phyloP scores from a whole-genome alignment of 2,329 filamentous ascomycete species.

The Monosporascus sp. region DNA sequence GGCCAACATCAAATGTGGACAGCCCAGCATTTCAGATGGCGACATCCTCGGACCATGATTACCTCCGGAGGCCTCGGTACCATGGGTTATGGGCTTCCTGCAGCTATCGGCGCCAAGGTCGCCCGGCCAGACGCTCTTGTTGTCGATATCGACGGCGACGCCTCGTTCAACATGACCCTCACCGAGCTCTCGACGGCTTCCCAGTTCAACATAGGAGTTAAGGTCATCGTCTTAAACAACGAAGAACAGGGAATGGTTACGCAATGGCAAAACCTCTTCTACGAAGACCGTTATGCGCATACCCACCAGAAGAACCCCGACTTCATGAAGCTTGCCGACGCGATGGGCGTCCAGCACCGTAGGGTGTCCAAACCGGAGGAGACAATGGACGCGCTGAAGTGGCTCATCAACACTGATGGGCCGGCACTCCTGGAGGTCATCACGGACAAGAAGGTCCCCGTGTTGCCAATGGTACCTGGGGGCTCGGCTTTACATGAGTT shows the following conservation, averaged over 20 bases:
- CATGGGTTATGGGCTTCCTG: constrained; percentile 93
- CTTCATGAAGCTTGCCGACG: constrained; percentile 87
- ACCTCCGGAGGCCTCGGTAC: constrained; percentile 93
- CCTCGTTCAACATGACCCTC: constrained; percentile 98
- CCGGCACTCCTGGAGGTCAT: constrained; percentile 89
- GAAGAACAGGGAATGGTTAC: constrained; percentile 99
- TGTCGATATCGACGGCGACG: constrained; percentile 94
- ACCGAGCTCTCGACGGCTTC: constrained; percentile 89
- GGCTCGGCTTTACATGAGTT: constrained; percentile 89
- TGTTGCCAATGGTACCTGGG: constrained; percentile 94
- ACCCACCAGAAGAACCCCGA: constrained; percentile 95
- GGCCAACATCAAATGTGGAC: constrained; percentile 99
- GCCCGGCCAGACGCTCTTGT: constrained; percentile 74
- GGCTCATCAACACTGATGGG: constrained; percentile 86
- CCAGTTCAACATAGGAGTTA: constrained; percentile 95
- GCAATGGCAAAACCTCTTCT: constrained; percentile 97
- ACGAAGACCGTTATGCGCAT: constrained; percentile 86
- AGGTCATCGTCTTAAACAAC: constrained; percentile 93
- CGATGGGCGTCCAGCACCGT: constrained; percentile 79
- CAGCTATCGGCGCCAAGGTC: constrained; percentile 93
- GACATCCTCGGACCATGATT: constrained; percentile 86
- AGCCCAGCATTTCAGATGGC: constrained; percentile 65
- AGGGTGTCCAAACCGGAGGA: constrained; percentile 70
- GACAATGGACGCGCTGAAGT: constrained; percentile 70
- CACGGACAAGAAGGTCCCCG: constrained; percentile 86